Conservation (phyloP, 148 eudicot species). For the Simmondsia chinensis region DNA sequence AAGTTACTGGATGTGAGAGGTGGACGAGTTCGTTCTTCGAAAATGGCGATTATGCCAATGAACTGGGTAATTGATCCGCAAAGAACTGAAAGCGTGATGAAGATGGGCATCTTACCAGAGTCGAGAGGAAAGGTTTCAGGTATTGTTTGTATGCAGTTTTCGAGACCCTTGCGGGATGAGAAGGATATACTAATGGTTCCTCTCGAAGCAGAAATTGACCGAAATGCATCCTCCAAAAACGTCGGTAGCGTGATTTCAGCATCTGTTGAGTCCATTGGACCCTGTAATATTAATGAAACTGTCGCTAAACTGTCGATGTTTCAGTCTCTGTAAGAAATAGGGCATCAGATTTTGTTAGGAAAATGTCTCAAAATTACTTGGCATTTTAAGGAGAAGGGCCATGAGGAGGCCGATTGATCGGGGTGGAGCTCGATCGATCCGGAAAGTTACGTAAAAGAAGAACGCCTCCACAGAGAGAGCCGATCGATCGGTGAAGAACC, state of each 20-base stretch:
- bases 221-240: slow-evolving; percentile 13
- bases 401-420: too few species aligned
- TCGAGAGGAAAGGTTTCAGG: slow-evolving; percentile 33
- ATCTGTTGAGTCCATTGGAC: slow-evolving; percentile 32
- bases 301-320: too few species aligned
- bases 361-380: too few species aligned
- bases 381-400: too few species aligned
- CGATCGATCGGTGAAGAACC: too few species aligned
- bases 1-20: slow-evolving; percentile 24
- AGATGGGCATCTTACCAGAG: slow-evolving; percentile 31
- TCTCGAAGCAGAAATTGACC: slow-evolving; percentile 35
- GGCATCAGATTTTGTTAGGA: slow-evolving; percentile 36
- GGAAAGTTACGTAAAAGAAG: too few species aligned
- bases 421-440: too few species aligned
- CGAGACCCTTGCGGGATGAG: slow-evolving; percentile 29
- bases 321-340: slow-evolving; percentile 43
- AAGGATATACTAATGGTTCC: slow-evolving; percentile 47
- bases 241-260: slow-evolving; percentile 22
- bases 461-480: too few species aligned
- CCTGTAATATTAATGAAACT: slow-evolving; percentile 33
- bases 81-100: slow-evolving; percentile 38
- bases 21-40: slow-evolving; percentile 20
- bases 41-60: slow-evolving; percentile 50
- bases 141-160: slow-evolving; percentile 44
- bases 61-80: slow-evolving; percentile 51